Evolutionary conservation across 2,329 filamentous ascomycete species (phyloP).

Genomic region (Periconia macrospinosa): DNA sequence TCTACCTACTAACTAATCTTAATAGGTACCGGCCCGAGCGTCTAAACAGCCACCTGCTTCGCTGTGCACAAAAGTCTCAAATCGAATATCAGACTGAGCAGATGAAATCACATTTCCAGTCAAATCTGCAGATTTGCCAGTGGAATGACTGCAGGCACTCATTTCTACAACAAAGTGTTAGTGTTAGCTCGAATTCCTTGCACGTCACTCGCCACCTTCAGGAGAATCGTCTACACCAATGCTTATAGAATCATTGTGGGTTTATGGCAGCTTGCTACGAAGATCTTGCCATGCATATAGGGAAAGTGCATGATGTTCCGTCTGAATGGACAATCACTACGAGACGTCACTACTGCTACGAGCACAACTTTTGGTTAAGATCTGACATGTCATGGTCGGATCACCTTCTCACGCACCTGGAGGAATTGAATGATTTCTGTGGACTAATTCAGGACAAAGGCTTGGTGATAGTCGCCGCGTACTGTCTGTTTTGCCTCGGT

Average conservation of each 20-base stretch:
- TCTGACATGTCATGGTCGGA: background rate
- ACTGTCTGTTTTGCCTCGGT: background rate
- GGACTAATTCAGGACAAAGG: background rate
- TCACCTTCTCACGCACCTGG: background rate
- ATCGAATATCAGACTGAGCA: background rate
- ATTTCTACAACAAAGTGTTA: background rate
- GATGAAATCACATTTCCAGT: background rate
- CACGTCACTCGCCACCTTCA: background rate
- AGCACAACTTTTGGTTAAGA: background rate
- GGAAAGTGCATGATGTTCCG: background rate
- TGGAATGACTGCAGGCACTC: background rate
- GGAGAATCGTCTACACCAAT: background rate
- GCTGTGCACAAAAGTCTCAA: background rate
- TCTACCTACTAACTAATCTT: background rate
- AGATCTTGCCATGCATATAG: background rate
- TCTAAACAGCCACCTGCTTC: background rate
- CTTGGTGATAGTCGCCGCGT: background rate
- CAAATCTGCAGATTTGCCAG: background rate
- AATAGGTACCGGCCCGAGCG: background rate
- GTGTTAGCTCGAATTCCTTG: background rate
- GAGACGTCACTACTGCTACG: background rate
- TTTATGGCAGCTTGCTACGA: background rate
- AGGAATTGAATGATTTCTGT: background rate
- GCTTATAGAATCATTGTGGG: background rate
- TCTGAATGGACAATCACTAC: background rate